Percentiles rank a stretch among this genome's conserved stretches.
phyloP scores from a whole-genome alignment of 257 asterid species.

The Salvia splendens region DNA sequence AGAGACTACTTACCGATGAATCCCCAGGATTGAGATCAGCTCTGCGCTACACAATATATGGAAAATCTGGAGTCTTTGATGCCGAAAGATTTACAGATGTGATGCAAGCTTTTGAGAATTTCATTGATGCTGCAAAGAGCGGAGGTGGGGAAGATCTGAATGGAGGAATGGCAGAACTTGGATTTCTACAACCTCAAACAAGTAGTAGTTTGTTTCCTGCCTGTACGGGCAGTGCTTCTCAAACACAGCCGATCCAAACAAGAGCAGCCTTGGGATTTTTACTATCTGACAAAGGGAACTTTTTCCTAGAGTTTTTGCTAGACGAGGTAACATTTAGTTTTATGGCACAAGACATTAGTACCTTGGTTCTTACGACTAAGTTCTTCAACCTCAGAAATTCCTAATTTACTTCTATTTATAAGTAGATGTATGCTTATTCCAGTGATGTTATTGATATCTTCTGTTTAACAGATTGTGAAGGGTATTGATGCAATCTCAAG shows the following conservation, averaged over 20 bases:
- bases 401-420: background rate
- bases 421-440: conserved; percentile 16
- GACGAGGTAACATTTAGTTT: conserved; percentile 66
- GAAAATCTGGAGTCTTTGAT: conserved; percentile 88
- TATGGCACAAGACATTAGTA: background rate
- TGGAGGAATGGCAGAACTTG: conserved; percentile 99
- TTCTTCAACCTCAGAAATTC: background rate
- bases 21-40: conserved; percentile 91
- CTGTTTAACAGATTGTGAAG: conserved; percentile 74
- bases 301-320: conserved; percentile 88
- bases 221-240: conserved; percentile 43
- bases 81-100: conserved; percentile 98
- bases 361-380: background rate
- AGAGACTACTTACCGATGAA: conserved; percentile 98
- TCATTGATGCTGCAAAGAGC: conserved; percentile 95
- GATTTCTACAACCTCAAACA: conserved; percentile 60
- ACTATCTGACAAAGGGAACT: conserved; percentile 90
- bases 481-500: conserved; percentile 96
- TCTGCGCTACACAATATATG: conserved; percentile 90
- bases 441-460: conserved; percentile 17
- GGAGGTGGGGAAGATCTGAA: conserved; percentile 95
- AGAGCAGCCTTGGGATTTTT: conserved; percentile 92
- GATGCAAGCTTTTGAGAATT: conserved; percentile 98
- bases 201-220: conserved; percentile 51
- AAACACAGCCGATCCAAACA: conserved; percentile 75